These are phyloP conservation scores for Scalesia atractyloides DNA, from an alignment of 129 eudicot species.

Conservation along the genomic window DNA sequence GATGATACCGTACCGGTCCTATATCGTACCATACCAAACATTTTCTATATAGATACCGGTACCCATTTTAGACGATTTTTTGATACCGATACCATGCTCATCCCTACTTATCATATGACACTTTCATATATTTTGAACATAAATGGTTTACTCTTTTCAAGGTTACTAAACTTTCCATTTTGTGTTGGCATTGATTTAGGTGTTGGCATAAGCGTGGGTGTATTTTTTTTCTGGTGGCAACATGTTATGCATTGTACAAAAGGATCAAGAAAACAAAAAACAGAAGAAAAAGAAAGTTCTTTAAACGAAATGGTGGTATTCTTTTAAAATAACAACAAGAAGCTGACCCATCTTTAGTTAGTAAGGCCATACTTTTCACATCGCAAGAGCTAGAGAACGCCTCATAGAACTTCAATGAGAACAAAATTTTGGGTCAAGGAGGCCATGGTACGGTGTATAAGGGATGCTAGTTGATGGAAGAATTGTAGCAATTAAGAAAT, in stretches of 20 bases:
- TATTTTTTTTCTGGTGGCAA: background rate
- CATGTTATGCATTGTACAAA: background rate
- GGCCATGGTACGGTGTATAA: slow-evolving; percentile 38
- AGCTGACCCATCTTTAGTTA: slow-evolving; percentile 10
- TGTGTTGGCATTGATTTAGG: background rate
- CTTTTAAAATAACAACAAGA: slow-evolving; percentile 31
- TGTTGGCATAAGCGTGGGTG: background rate
- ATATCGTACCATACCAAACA: too few species aligned
- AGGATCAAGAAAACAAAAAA: background rate
- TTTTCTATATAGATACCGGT: too few species aligned
- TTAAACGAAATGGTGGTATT: slow-evolving; percentile 36
- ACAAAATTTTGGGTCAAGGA: slow-evolving; percentile 33
- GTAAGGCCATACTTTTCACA: slow-evolving; percentile 30
- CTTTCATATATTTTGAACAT: too few species aligned
- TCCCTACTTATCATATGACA: too few species aligned
- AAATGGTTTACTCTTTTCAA: too few species aligned
- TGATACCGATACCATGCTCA: too few species aligned
- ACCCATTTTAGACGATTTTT: too few species aligned
- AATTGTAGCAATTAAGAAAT: slow-evolving; percentile 32
- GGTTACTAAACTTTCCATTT: background rate
- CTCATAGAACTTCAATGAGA: slow-evolving; percentile 29
- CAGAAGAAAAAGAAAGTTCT: slow-evolving; percentile 15
- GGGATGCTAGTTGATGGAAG: slow-evolving; percentile 37
- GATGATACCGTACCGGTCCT: too few species aligned
- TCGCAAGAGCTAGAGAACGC: slow-evolving; percentile 34